phyloP scores from a whole-genome alignment of 805 yeast species.

The Blastobotrys americana region DNA sequence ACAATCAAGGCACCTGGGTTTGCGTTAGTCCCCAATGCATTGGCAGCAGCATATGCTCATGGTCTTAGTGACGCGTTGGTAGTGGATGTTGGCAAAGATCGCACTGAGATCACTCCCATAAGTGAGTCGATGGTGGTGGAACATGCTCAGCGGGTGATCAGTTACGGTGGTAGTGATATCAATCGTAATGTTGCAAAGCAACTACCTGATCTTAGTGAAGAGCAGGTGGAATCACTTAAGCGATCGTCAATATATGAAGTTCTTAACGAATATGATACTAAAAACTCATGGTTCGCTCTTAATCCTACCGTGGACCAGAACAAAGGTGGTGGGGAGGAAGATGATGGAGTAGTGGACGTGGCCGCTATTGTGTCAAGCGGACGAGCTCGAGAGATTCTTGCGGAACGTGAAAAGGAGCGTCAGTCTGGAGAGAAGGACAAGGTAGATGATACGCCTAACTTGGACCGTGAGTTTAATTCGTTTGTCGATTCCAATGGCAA shows the following conservation, averaged over 20 bases:
- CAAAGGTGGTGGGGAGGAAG: conserved; percentile 30
- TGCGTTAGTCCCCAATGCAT: conserved; percentile 56
- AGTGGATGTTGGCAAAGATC: conserved; percentile 70
- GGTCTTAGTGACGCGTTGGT: conserved; percentile 57
- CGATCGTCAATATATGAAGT: conserved; percentile 72
- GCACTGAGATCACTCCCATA: conserved; percentile 75
- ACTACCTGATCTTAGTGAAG: conserved; percentile 50
- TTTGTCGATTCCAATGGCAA: conserved; percentile 57
- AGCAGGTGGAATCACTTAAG: conserved; percentile 70
- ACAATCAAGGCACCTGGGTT: conserved; percentile 64
- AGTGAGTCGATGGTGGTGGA: conserved; percentile 59
- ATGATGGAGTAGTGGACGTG: conserved; percentile 76
- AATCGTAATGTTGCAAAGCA: conserved; percentile 44
- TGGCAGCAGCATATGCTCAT: conserved; percentile 68
- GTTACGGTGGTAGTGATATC: conserved; percentile 59
- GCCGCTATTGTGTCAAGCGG: conserved; percentile 83
- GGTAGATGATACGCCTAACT: conserved; percentile 41
- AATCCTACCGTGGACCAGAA: conserved; percentile 36
- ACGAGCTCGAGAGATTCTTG: conserved; percentile 62
- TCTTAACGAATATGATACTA: conserved; percentile 54
- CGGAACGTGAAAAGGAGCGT: conserved; percentile 50
- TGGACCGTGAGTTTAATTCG: conserved; percentile 63
- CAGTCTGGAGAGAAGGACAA: conserved; percentile 30
- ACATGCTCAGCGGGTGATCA: conserved; percentile 44
- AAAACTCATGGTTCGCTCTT: conserved; percentile 53